A percentile compares a stretch with the other conserved stretches of the same genome.
Conservation (phyloP, 2,329 filamentous ascomycete species). For the Alternaria infectoria region DNA sequence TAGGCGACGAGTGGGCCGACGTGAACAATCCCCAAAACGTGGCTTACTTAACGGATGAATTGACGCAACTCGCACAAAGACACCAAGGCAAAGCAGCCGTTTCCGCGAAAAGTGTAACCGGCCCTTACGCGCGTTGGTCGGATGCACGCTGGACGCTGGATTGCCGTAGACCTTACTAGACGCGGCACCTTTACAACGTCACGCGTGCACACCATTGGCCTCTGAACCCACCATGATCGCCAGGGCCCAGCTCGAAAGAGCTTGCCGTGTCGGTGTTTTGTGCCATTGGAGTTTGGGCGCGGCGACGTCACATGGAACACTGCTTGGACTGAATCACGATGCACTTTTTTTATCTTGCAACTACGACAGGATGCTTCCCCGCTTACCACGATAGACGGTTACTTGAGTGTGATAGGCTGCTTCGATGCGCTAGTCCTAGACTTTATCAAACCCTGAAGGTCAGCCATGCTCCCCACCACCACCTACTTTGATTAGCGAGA, state of each 20-base stretch:
- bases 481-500: conserved; percentile 29
- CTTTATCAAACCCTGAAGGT: conserved; percentile 16
- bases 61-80: conserved; percentile 23
- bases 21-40: conserved; percentile 31
- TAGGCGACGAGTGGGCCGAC: conserved; percentile 36
- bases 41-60: conserved; percentile 32
- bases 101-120: conserved; percentile 16
- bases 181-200: conserved; percentile 34
- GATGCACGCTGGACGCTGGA: conserved; percentile 22
- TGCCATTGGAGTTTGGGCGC: conserved; percentile 11
- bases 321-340: conserved; percentile 4
- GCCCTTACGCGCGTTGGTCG: conserved; percentile 9
- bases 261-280: conserved; percentile 8
- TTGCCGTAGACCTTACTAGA: conserved; percentile 35
- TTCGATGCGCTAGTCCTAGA: conserved; percentile 17
- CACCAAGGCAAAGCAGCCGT: conserved; percentile 14
- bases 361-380: conserved; percentile 5
- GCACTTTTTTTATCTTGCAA: conserved; percentile 1
- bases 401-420: conserved; percentile 21
- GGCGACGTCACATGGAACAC: conserved; percentile 7
- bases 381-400: conserved; percentile 10
- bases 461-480: conserved; percentile 22
- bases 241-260: conserved; percentile 26
- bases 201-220: conserved; percentile 35
- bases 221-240: conserved; percentile 25